Evolutionary conservation across 2,329 filamentous ascomycete species (phyloP).

Genomic region (Arthrobotrys conoides): DNA sequence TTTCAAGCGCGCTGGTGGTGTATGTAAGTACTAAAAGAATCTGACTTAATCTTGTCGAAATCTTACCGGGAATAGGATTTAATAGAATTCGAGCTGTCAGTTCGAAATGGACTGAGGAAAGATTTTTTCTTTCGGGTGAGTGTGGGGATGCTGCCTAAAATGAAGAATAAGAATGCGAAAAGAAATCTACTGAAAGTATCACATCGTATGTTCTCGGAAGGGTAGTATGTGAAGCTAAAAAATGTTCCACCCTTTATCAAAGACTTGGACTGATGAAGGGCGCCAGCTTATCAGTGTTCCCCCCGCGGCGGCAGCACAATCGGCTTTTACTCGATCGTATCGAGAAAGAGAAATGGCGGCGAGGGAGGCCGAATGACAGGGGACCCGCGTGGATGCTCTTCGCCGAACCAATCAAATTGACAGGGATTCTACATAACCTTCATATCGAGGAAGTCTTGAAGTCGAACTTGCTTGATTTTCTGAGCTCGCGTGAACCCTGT

Average conservation of each 20-base stretch:
- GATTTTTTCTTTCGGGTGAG: conserved; percentile 24
- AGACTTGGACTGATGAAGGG: not conserved
- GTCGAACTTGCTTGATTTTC: conserved; percentile 23
- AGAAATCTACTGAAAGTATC: not conserved
- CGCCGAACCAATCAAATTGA: conserved; percentile 55
- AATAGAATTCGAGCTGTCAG: not conserved
- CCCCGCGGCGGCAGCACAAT: conserved; percentile 41
- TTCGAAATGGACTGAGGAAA: conserved; percentile 10
- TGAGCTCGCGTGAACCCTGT: conserved; percentile 59
- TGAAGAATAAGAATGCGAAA: not conserved
- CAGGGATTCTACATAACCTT: conserved; percentile 31
- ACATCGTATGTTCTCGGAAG: conserved; percentile 6
- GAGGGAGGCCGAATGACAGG: conserved; percentile 31
- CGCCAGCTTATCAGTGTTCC: conserved; percentile 48
- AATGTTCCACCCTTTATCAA: conserved; percentile 18
- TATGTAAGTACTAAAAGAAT: not conserved
- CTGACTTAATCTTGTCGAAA: conserved; percentile 16
- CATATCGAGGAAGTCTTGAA: conserved; percentile 14
- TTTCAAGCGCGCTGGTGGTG: conserved; percentile 3
- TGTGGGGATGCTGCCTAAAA: conserved; percentile 25
- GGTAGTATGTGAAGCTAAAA: not conserved
- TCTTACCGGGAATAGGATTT: not conserved
- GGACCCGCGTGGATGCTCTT: conserved; percentile 53
- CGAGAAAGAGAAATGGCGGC: conserved; percentile 56
- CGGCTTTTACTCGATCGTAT: conserved; percentile 58